These are phyloP conservation scores for Venturia carpophila DNA, from an alignment of 2,329 filamentous ascomycete species.

Conservation along the genomic window DNA sequence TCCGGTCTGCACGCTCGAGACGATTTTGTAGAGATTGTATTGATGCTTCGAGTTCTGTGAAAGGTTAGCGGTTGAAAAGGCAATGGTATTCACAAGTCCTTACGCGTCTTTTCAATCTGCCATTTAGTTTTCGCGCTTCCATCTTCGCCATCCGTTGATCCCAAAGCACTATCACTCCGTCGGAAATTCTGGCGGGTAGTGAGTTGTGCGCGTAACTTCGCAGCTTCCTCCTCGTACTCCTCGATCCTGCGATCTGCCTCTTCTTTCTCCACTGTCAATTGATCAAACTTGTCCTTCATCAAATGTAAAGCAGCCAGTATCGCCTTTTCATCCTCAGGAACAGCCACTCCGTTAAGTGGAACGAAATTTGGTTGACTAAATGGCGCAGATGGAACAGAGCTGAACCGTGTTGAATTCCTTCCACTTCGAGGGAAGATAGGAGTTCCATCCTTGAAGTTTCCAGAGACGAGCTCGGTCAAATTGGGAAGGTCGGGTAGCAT, in stretches of 20 bases:
- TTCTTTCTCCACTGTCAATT: conserved; percentile 49
- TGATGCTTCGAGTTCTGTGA: conserved; percentile 49
- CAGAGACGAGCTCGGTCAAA: conserved; percentile 54
- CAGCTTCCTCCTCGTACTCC: conserved; percentile 46
- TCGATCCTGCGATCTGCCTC: conserved; percentile 43
- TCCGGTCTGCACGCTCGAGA: conserved; percentile 55
- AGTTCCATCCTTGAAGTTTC: conserved; percentile 50
- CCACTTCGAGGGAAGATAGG: conserved; percentile 47
- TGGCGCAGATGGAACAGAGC: conserved; percentile 32
- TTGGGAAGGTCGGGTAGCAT: conserved; percentile 54
- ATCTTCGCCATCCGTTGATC: conserved; percentile 39
- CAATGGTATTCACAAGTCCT: conserved; percentile 24
- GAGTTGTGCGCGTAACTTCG: conserved; percentile 41
- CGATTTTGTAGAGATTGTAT: conserved; percentile 53
- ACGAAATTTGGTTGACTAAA: conserved; percentile 31
- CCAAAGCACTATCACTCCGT: conserved; percentile 41
- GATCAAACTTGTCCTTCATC: conserved; percentile 49
- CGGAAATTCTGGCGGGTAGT: conserved; percentile 34
- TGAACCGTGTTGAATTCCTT: conserved; percentile 48
- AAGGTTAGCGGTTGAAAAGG: not conserved
- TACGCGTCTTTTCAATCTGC: conserved; percentile 49
- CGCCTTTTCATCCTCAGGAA: conserved; percentile 55
- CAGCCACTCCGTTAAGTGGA: conserved; percentile 46
- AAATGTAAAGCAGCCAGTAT: conserved; percentile 54
- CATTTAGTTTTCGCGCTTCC: conserved; percentile 32